A percentile compares a stretch with the other conserved stretches of the same genome.
Evolutionary conservation across 2,329 filamentous ascomycete genomes (phyloP).

Genomic region (Claviceps citrina): DNA sequence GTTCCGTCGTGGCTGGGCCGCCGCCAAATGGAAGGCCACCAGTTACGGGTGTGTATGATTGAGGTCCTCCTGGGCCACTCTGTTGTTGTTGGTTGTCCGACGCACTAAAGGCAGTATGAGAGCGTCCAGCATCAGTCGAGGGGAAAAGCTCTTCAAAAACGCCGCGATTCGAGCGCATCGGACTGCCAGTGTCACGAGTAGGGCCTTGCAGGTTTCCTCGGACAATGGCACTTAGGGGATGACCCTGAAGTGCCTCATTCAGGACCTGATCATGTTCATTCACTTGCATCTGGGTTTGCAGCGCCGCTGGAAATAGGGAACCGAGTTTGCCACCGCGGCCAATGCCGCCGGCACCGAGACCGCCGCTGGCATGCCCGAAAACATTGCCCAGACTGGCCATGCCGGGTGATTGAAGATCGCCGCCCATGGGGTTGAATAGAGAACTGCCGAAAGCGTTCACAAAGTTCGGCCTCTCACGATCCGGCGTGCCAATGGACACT

Average conservation of each 20-base stretch:
- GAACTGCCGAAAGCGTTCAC: constrained; percentile 58
- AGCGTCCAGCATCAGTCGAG: constrained; percentile 18
- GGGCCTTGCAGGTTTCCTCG: constrained; percentile 41
- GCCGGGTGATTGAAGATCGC: constrained; percentile 63
- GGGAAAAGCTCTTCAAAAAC: constrained; percentile 41
- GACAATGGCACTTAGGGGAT: constrained; percentile 52
- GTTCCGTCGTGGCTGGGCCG: constrained; percentile 28
- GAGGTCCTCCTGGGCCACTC: constrained; percentile 17
- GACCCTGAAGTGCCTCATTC: constrained; percentile 40
- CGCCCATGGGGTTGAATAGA: constrained; percentile 61
- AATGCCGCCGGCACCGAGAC: constrained; percentile 46
- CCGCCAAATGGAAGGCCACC: constrained; percentile 22
- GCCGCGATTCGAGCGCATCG: constrained; percentile 38
- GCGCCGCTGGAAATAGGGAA: constrained; percentile 71
- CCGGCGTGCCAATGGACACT: constrained; percentile 50
- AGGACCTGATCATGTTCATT: constrained; percentile 50
- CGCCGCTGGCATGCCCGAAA: constrained; percentile 48
- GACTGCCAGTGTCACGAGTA: constrained; percentile 42
- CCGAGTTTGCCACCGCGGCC: constrained; percentile 69
- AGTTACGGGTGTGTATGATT: constrained; percentile 22
- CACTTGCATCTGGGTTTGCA: constrained; percentile 80
- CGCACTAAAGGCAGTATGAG: constrained; percentile 22
- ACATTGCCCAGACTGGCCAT: constrained; percentile 52
- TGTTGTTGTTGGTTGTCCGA: constrained; percentile 23
- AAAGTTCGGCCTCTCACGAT: constrained; percentile 43